These are phyloP conservation scores for Cryptococcus floricola DNA, from an alignment of 1,284 basidiomycete genomes.

Conservation along the genomic window DNA sequence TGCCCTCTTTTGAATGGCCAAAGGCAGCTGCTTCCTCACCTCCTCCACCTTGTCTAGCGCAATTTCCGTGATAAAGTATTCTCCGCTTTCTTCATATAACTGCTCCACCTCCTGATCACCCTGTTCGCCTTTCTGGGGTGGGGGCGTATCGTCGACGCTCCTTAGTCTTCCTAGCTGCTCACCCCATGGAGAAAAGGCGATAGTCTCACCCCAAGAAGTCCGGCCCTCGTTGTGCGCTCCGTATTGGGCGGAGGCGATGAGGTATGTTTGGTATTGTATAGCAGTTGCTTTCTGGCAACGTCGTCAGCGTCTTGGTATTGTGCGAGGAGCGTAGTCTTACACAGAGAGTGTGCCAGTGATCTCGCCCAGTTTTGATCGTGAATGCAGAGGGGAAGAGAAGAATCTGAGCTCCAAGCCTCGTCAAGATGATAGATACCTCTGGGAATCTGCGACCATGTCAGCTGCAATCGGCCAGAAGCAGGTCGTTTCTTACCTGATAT, in stretches of 20 bases:
- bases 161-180: conserved; percentile 30
- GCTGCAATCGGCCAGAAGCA: background rate
- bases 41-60: conserved; percentile 15
- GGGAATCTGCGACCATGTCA: conserved; percentile 42
- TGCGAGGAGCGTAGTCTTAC: background rate
- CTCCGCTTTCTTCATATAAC: conserved; percentile 24
- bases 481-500: conserved; percentile 42
- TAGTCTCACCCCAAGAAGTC: conserved; percentile 39
- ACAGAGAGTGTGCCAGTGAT: conserved; percentile 40
- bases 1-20: conserved; percentile 39
- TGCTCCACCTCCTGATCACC: conserved; percentile 20
- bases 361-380: conserved; percentile 50
- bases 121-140: conserved; percentile 7
- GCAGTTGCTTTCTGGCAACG: conserved; percentile 30
- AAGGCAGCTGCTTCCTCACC: conserved; percentile 39
- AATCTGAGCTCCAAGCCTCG: conserved; percentile 51
- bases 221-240: conserved; percentile 33
- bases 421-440: conserved; percentile 50
- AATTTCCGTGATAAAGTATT: conserved; percentile 38
- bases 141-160: conserved; percentile 31
- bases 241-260: conserved; percentile 43
- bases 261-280: conserved; percentile 43
- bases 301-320: background rate
- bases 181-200: conserved; percentile 44
- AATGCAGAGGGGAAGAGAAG: conserved; percentile 55